Evolutionary conservation across 2,329 filamentous ascomycete species (phyloP), one percentile per base, ranked within the genome.

Genomic region (Trichoderma harzianum): DNA sequence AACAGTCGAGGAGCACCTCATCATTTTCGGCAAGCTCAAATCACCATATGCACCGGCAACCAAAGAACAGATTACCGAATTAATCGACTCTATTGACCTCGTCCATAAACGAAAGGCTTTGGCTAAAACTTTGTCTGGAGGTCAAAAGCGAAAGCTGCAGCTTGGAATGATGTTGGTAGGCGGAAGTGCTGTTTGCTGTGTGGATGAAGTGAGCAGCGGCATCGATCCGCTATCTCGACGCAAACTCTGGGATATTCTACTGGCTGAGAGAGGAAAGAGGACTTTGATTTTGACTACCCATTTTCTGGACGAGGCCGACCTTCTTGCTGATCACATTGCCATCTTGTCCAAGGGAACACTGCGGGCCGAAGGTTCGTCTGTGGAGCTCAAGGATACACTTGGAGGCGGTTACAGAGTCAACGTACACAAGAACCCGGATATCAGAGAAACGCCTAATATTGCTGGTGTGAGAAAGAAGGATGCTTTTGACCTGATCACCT

Each of bases 161-260:
- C 86, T 98, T 3, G 94, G 94, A 6, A 95, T 97, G 90, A 97
- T 97, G 94, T 90, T 98, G 76, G 97, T 93, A 4, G 95, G 95
- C 73, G 94, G 94, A 12, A 95, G 92, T 73, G 90, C 90, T 28
- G 91, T 98, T 0, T 97, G 95, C 82, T 96, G 94, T 77, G 90
- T 98, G 7, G 95, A 98, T 76, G 95, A 98, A 80, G 94, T 97
- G 16, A 95, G 92, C 51, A 94, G 92, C 72, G 95, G 95, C 16
- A 86, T 98, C 24, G 95, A 98, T 78, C 94, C 95, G 0, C 84
- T 98, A 1, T 95, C 92, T 24, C 87, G 95, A 69, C 86, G 94
- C 32, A 97, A 97, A 82, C 93, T 98, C 28, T 98, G 95, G 95
- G 94, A 97, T 76, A 98, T 98, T 72, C 84, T 98, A 26, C 85